phyloP scores from a whole-genome alignment of 176 grass and related monocot species.

The Oryza brachyantha region DNA sequence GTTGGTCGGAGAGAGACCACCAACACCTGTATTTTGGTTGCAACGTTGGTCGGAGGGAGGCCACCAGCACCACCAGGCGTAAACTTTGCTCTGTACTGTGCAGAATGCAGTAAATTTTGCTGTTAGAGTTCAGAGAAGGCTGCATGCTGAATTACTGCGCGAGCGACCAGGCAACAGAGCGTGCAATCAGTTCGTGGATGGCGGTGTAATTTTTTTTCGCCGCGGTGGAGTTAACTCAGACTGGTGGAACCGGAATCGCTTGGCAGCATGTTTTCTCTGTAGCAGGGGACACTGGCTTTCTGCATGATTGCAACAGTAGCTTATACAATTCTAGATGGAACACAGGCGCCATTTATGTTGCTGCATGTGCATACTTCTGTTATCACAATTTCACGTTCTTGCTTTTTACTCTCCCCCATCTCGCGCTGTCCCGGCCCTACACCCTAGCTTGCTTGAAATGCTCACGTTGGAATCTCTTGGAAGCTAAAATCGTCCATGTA shows the following conservation, averaged over 20 bases:
- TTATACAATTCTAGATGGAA: not conserved
- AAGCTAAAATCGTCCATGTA: too few species aligned
- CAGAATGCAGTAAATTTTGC: not conserved
- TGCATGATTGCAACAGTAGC: not conserved
- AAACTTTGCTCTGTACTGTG: not conserved
- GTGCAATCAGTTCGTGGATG: not conserved
- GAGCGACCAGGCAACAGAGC: not conserved
- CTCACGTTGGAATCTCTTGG: not conserved
- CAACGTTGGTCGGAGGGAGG: not conserved
- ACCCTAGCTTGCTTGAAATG: not conserved
- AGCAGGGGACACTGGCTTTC: not conserved
- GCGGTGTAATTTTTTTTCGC: not conserved
- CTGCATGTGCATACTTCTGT: not conserved
- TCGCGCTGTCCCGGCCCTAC: not conserved
- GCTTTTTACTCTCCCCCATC: not conserved
- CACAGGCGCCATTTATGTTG: not conserved
- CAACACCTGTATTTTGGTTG: not conserved
- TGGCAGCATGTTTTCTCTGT: not conserved
- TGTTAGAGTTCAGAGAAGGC: not conserved
- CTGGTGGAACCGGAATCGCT: not conserved
- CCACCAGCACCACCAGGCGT: not conserved
- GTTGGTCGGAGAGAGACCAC: constrained; percentile 2
- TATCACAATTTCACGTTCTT: not conserved
- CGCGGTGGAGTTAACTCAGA: not conserved
- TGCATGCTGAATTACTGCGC: constrained; percentile 28